phyloP scores from a whole-genome alignment of 495 filamentous ascomycete genomes.

The Sabuloglossum arenarium region DNA sequence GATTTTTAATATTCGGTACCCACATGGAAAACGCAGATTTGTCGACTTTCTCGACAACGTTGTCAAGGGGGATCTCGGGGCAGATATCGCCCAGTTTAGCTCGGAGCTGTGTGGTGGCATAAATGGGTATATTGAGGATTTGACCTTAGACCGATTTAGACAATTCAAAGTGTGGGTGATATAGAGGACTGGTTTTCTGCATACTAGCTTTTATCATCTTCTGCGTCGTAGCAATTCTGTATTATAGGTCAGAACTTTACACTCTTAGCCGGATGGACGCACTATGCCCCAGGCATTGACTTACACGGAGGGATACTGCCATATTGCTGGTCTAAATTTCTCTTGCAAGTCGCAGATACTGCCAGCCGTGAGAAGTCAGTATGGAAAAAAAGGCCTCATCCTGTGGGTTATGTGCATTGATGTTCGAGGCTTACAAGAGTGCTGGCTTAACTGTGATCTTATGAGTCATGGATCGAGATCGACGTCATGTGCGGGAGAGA shows the following conservation, averaged over 20 bases:
- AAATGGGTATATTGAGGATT: slow-evolving; percentile 55
- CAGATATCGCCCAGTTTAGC: slow-evolving; percentile 59
- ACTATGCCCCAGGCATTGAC: slow-evolving; percentile 3
- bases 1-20: slow-evolving; percentile 24
- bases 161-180: neutral
- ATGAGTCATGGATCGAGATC: neutral
- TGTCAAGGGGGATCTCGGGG: slow-evolving; percentile 34
- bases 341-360: slow-evolving; percentile 96
- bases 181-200: neutral
- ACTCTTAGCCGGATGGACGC: neutral
- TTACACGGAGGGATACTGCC: slow-evolving; percentile 65
- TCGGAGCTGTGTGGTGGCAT: slow-evolving; percentile 66
- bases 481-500: neutral
- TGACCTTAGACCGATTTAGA: slow-evolving; percentile 18
- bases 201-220: slow-evolving; percentile 29
- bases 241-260: neutral
- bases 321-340: slow-evolving; percentile 65
- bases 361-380: neutral
- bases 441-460: slow-evolving; percentile 37
- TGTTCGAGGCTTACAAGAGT: slow-evolving; percentile 33
- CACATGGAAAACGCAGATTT: slow-evolving; percentile 87
- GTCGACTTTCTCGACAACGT: slow-evolving; percentile 35
- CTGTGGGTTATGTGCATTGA: neutral
- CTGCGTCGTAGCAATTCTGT: slow-evolving; percentile 24
- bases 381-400: neutral